Evolutionary conservation across 768 basidiomycete species (phyloP).

Genomic region (Sarcomyxa edulis): DNA sequence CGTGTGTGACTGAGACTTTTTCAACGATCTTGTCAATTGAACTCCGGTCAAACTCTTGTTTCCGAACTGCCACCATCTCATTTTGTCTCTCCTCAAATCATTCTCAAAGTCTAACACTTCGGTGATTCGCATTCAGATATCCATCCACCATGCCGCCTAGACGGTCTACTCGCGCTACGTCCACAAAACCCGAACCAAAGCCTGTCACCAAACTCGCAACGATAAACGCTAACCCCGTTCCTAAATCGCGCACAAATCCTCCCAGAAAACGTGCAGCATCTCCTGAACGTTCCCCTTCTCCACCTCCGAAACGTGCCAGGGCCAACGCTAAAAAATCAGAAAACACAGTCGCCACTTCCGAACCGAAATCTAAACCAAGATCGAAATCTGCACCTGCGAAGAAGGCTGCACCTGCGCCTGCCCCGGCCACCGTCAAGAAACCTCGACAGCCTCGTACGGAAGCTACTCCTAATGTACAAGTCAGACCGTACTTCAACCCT

Average conservation of each 20-base stretch:
- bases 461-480: slow-evolving; percentile 30
- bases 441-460: slow-evolving; percentile 20
- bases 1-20: too few species aligned
- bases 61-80: too few species aligned
- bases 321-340: slow-evolving; percentile 35
- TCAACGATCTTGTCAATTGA: too few species aligned
- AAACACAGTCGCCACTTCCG: slow-evolving; percentile 17
- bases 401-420: slow-evolving; percentile 11
- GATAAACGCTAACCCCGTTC: slow-evolving; percentile 18
- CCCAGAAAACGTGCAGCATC: slow-evolving; percentile 50
- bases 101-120: too few species aligned
- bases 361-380: slow-evolving; percentile 10
- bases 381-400: slow-evolving; percentile 11
- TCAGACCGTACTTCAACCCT: slow-evolving; percentile 59
- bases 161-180: slow-evolving; percentile 48
- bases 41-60: too few species aligned
- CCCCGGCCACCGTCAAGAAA: slow-evolving; percentile 15
- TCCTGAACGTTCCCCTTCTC: slow-evolving; percentile 35
- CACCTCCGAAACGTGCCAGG: slow-evolving; percentile 38
- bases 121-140: too few species aligned
- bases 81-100: too few species aligned
- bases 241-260: slow-evolving; percentile 27
- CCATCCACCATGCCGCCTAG: slow-evolving; percentile 32
- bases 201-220: slow-evolving; percentile 28
- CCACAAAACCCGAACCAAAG: slow-evolving; percentile 37